A percentile compares a stretch with the other conserved stretches of the same genome.
phyloP scores from a whole-genome alignment of 108 stramenopile species.

The Chaetoceros tenuissimus region DNA sequence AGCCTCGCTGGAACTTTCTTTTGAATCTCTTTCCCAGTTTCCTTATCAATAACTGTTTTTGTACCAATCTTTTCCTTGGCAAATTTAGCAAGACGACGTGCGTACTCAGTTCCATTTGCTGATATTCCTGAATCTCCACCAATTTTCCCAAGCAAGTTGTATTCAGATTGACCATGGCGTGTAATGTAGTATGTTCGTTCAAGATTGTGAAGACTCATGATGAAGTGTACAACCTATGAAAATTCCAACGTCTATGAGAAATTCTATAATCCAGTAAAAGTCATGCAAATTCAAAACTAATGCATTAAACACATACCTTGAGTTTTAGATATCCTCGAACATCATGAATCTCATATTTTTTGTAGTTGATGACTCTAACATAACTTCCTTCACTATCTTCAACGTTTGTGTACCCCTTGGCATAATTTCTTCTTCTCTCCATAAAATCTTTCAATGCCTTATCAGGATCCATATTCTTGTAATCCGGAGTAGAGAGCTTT shows the following conservation, averaged over 20 bases:
- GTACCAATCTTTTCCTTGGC: constrained; percentile 70
- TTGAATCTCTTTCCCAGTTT: constrained; percentile 31
- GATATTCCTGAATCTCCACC: constrained; percentile 96
- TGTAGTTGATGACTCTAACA: constrained; percentile 82
- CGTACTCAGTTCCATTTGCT: constrained; percentile 84
- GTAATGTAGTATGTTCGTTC: constrained; percentile 90
- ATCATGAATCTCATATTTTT: constrained; percentile 76
- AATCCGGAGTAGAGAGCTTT: constrained; percentile 86
- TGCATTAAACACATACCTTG: constrained; percentile 43
- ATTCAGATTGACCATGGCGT: constrained; percentile 97
- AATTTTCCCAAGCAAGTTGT: constrained; percentile 95
- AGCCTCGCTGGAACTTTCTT: constrained; percentile 67
- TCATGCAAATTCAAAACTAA: no score
- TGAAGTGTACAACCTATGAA: constrained; percentile 74
- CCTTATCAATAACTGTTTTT: constrained; percentile 24
- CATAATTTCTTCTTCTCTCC: constrained; percentile 77
- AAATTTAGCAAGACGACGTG: constrained; percentile 82
- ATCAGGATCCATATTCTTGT: constrained; percentile 62
- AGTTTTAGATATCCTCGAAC: constrained; percentile 81
- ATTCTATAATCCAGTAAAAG: no score
- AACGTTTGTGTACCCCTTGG: constrained; percentile 79
- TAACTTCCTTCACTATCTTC: constrained; percentile 69
- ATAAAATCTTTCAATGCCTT: constrained; percentile 81
- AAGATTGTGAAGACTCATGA: constrained; percentile 88
- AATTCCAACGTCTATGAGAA: no score